phyloP scores from a whole-genome alignment of 78 protist genomes.

The Emiliania huxleyi region DNA sequence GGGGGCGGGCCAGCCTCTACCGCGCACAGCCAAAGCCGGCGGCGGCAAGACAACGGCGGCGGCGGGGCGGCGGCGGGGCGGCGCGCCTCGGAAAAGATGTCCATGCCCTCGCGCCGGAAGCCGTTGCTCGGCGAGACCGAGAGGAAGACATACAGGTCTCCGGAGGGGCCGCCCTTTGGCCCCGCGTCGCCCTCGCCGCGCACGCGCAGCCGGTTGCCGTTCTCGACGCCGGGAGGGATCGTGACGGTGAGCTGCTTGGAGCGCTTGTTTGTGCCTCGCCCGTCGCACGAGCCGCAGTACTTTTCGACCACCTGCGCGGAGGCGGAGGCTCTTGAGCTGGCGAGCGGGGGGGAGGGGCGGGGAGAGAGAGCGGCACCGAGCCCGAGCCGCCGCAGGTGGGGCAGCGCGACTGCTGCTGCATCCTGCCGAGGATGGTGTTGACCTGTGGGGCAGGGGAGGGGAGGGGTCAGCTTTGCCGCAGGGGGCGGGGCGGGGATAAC shows the following conservation, averaged over 20 bases:
- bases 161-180: slow-evolving; percentile 48
- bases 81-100: slow-evolving; percentile 39
- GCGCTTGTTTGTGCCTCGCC: slow-evolving; percentile 18
- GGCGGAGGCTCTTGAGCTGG: too few species aligned
- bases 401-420: slow-evolving; percentile 1
- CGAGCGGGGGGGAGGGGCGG: too few species aligned
- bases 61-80: too few species aligned
- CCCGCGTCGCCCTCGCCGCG: slow-evolving; percentile 45
- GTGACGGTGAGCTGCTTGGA: slow-evolving; percentile 26
- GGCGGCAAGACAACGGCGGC: too few species aligned
- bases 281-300: slow-evolving; percentile 43
- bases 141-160: slow-evolving; percentile 50
- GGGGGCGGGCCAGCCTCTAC: neutral
- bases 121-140: neutral
- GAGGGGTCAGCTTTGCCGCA: neutral
- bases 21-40: too few species aligned
- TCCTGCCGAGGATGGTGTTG: slow-evolving; percentile 15
- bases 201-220: slow-evolving; percentile 8
- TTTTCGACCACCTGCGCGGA: slow-evolving; percentile 33
- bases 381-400: slow-evolving; percentile 30
- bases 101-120: slow-evolving; percentile 49
- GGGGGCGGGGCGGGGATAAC: neutral
- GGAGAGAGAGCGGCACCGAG: too few species aligned
- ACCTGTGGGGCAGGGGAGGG: neutral
- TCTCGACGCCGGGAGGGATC: slow-evolving; percentile 47